Conservation (phyloP, 768 basidiomycete species). For the Panaeolus papilionaceus region DNA sequence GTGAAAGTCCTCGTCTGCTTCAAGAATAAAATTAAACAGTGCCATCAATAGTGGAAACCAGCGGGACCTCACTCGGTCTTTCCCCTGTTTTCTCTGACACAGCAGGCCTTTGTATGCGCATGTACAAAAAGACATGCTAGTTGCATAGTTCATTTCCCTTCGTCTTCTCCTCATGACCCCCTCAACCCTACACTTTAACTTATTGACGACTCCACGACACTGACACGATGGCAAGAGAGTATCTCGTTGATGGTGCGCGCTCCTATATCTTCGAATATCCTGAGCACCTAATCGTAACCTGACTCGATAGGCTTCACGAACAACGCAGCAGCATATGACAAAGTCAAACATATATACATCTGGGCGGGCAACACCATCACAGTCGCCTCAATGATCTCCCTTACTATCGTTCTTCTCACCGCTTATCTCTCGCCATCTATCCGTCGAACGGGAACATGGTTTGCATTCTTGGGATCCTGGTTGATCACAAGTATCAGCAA, state of each 20-base stretch:
- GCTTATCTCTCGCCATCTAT: slow-evolving; percentile 20
- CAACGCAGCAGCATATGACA: not conserved
- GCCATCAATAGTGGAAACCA: not conserved
- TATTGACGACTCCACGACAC: not conserved
- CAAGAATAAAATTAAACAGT: not conserved
- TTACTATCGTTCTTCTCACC: slow-evolving; percentile 23
- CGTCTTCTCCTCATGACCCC: slow-evolving; percentile 8
- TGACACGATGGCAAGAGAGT: not conserved
- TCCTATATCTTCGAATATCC: not conserved
- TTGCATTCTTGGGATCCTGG: slow-evolving; percentile 24
- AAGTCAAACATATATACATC: slow-evolving; percentile 14
- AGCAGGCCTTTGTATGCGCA: not conserved
- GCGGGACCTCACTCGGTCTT: not conserved
- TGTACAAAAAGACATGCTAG: not conserved
- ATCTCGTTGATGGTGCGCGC: not conserved
- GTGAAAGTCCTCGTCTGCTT: too few species aligned
- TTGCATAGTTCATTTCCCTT: not conserved
- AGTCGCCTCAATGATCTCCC: slow-evolving; percentile 19
- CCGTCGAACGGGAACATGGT: slow-evolving; percentile 27
- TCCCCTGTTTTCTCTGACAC: not conserved
- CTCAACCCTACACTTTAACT: not conserved
- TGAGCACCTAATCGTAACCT: not conserved
- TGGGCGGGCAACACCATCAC: slow-evolving; percentile 22
- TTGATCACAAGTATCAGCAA: slow-evolving; percentile 20
- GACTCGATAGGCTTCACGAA: not conserved